Evolutionary conservation across 225 moss, liverwort and hornwort genomes (phyloP), one percentile per base, ranked within the genome.

Genomic region (Rhytidiadelphus loreus): DNA sequence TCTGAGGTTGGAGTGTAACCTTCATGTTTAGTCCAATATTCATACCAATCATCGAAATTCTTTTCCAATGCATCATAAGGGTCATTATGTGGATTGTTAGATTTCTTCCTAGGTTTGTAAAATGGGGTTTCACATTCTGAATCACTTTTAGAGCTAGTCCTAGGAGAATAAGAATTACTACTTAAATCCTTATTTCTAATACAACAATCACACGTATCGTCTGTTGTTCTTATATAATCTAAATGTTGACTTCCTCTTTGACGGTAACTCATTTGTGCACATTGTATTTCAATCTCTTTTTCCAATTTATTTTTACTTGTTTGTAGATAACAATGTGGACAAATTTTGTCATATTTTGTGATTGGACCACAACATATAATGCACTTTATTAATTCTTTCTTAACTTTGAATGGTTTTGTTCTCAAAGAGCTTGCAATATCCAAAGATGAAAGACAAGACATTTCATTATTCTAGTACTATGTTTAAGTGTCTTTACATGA

Each of bases 1-100:
- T 88, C 0, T 32, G 81, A 73, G 6, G 87, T 62, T 73, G 91
- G 87, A 28, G 28, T 68, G 15, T 90, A 92, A 1, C 85, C 85
- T 86, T 91, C 85, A 74, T 92, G 24, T 22, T 79, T 90, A 16
- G 87, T 82, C 91, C 91, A 91, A 86, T 90, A 89, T 19, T 91
- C 86, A 62, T 88, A 92, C 92, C 92, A 91, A 11, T 91, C 80
- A 64, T 92, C 87, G 16, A 84, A 91, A 11, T 86, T 87, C 30
- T 55, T 70, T 37, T 91, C 92, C 3, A 92, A 66, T 14, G 37
- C 56, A 61, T 91, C 57, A 30, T 85, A 92, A 32, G 91, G 87
- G 22, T 91, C 86, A 75, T 75, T 78, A 24, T 21, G 18, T 10
- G 24, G 46, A 56, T 66, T 4, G 5, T 62, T 55, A 30, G n/a